These are phyloP conservation scores for Rhizopus stolonifer DNA, from an alignment of 371 early-diverging fungal genomes.

Conservation along the genomic window DNA sequence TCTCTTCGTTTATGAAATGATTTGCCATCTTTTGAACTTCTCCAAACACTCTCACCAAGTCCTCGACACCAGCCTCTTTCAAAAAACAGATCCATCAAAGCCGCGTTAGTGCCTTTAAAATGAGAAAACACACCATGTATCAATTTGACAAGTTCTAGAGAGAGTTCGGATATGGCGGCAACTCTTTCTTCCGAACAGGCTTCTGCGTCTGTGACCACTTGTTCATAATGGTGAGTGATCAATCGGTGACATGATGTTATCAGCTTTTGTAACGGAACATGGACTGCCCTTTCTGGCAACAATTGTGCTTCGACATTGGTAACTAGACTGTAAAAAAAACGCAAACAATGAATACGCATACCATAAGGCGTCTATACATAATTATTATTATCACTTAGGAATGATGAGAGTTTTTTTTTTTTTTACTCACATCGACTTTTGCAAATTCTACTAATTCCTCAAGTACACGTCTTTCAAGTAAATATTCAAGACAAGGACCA, in stretches of 20 bases:
- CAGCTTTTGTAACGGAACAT: conserved; percentile 51
- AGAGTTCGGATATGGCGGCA: conserved; percentile 44
- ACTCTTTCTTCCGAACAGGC: conserved; percentile 44
- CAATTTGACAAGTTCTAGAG: conserved; percentile 49
- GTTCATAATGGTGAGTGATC: conserved; percentile 48
- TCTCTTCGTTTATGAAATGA: conserved; percentile 42
- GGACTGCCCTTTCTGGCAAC: conserved; percentile 52
- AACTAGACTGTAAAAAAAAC: conserved; percentile 49
- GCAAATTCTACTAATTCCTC: conserved; percentile 54
- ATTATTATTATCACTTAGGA: neutral
- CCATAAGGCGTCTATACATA: conserved; percentile 47
- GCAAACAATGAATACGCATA: conserved; percentile 51
- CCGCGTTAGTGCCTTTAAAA: conserved; percentile 54
- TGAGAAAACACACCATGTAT: conserved; percentile 55
- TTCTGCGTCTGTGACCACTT: conserved; percentile 37
- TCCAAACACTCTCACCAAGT: conserved; percentile 51
- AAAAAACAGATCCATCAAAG: conserved; percentile 54
- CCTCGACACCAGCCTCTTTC: conserved; percentile 56
- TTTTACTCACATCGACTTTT: conserved; percentile 48
- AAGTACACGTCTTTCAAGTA: conserved; percentile 45
- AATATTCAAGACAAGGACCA: conserved; percentile 50
- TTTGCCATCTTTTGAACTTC: conserved; percentile 47
- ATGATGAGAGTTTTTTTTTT: too few relatives aligned
- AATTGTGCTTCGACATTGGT: conserved; percentile 53
- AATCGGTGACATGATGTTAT: conserved; percentile 50